Percentiles rank a stretch among this genome's conserved stretches.
Conservation (phyloP, 2,329 filamentous ascomycete genomes). For the Fusarium oligoseptatum region DNA sequence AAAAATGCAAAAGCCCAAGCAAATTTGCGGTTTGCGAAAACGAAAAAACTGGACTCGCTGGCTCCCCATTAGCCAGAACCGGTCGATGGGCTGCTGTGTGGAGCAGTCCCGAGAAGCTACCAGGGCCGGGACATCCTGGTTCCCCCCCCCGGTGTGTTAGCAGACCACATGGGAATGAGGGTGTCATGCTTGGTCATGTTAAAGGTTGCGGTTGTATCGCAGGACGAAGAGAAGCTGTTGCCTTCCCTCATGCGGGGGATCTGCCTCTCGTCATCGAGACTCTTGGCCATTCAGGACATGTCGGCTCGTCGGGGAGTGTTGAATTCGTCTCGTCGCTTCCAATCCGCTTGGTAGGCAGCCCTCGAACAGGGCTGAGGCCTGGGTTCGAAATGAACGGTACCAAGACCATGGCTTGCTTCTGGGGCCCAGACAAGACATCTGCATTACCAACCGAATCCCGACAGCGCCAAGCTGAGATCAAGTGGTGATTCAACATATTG, state of each 20-base stretch:
- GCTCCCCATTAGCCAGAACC: constrained; percentile 27
- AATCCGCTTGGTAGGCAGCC: neutral
- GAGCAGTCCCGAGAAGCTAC: constrained; percentile 17
- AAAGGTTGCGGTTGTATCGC: neutral
- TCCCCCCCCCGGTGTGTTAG: neutral
- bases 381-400: neutral
- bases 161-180: constrained; percentile 13
- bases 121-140: constrained; percentile 11
- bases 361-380: constrained; percentile 9
- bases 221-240: neutral
- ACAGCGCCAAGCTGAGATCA: neutral
- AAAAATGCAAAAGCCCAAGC: neutral
- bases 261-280: neutral
- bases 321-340: constrained; percentile 1
- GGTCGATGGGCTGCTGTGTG: constrained; percentile 18
- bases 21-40: constrained; percentile 15
- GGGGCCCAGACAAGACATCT: constrained; percentile 8
- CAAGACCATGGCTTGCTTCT: constrained; percentile 15
- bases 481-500: constrained; percentile 34
- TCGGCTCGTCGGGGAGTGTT: neutral
- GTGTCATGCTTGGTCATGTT: constrained; percentile 12
- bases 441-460: constrained; percentile 8
- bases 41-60: constrained; percentile 2
- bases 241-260: constrained; percentile 2
- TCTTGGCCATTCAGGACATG: neutral